A percentile compares a stretch with the other conserved stretches of the same genome.
Evolutionary conservation across 2,329 filamentous ascomycete species (phyloP).

Genomic region (Fusarium sororula): DNA sequence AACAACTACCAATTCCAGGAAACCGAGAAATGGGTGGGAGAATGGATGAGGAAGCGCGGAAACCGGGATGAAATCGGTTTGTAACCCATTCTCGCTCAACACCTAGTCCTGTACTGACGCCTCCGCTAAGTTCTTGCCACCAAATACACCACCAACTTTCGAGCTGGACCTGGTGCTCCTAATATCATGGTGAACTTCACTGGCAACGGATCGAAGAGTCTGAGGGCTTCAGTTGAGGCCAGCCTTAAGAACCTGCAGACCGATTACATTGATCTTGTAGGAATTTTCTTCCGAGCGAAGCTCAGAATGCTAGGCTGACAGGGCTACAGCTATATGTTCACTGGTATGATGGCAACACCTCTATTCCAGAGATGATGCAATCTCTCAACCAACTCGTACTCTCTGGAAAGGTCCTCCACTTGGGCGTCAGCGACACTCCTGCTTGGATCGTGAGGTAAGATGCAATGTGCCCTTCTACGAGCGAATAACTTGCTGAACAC

Average conservation of each 20-base stretch:
- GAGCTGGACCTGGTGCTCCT: constrained; percentile 50
- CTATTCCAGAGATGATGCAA: constrained; percentile 74
- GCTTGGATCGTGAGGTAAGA: constrained; percentile 70
- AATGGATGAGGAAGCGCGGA: constrained; percentile 73
- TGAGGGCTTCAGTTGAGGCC: constrained; percentile 64
- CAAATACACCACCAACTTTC: constrained; percentile 72
- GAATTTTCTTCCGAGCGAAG: constrained; percentile 3
- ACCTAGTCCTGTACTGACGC: not conserved
- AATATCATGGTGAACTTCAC: constrained; percentile 61
- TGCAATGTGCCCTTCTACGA: not conserved
- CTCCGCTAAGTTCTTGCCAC: constrained; percentile 68
- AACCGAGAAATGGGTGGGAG: constrained; percentile 73
- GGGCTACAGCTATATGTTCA: constrained; percentile 63
- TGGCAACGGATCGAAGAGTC: constrained; percentile 70
- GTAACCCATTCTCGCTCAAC: constrained; percentile 19
- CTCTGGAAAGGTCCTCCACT: constrained; percentile 69
- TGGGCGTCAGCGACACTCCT: constrained; percentile 74
- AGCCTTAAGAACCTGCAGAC: constrained; percentile 71
- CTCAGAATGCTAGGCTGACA: not conserved
- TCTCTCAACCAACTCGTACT: constrained; percentile 68
- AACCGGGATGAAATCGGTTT: constrained; percentile 71
- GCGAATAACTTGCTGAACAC: constrained; percentile 6
- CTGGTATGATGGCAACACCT: constrained; percentile 76
- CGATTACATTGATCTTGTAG: constrained; percentile 72
- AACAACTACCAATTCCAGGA: constrained; percentile 74